Percentiles rank a stretch among this genome's conserved stretches.
These are phyloP conservation scores for Chrysanthemum seticuspe DNA, from an alignment of 129 eudicot species.

Conservation along the genomic window DNA sequence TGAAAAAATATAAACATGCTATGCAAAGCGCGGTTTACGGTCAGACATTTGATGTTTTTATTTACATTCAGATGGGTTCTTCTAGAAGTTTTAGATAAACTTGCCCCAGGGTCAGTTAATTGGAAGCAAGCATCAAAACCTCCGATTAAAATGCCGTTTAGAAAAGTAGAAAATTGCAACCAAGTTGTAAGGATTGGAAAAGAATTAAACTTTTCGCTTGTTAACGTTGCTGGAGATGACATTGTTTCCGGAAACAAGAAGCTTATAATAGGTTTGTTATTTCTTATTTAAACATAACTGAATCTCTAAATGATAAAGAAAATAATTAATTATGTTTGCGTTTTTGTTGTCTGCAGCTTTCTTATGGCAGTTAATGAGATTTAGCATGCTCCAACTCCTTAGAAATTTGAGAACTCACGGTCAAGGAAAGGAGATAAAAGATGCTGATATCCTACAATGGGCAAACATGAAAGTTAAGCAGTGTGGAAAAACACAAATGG, in stretches of 20 bases:
- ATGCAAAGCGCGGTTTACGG: not conserved
- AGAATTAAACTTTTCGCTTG: slow-evolving; percentile 65
- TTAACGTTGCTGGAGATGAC: slow-evolving; percentile 69
- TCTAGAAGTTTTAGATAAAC: slow-evolving; percentile 75
- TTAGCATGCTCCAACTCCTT: slow-evolving; percentile 76
- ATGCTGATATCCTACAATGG: slow-evolving; percentile 78
- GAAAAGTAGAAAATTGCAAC: slow-evolving; percentile 83
- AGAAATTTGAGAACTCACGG: slow-evolving; percentile 72
- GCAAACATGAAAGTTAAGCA: slow-evolving; percentile 80
- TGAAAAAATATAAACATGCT: not conserved
- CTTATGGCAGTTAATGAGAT: slow-evolving; percentile 94
- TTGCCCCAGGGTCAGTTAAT: slow-evolving; percentile 68
- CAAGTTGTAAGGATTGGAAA: slow-evolving; percentile 72
- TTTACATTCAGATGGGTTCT: slow-evolving; percentile 59
- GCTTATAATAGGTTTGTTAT: slow-evolving; percentile 63
- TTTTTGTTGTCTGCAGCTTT: slow-evolving; percentile 54
- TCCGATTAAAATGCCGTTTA: slow-evolving; percentile 73
- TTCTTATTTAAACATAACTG: not conserved
- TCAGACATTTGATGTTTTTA: slow-evolving; percentile 16
- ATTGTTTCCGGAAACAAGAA: slow-evolving; percentile 80
- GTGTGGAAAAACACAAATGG: slow-evolving; percentile 65
- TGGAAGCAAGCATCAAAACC: slow-evolving; percentile 82
- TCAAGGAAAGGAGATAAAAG: slow-evolving; percentile 88
- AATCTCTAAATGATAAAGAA: not conserved
- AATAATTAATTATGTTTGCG: slow-evolving; percentile 16